Evolutionary conservation across 2,329 filamentous ascomycete species (phyloP), one percentile per base, ranked within the genome.

Genomic region (Pestalotiopsis sp.): DNA sequence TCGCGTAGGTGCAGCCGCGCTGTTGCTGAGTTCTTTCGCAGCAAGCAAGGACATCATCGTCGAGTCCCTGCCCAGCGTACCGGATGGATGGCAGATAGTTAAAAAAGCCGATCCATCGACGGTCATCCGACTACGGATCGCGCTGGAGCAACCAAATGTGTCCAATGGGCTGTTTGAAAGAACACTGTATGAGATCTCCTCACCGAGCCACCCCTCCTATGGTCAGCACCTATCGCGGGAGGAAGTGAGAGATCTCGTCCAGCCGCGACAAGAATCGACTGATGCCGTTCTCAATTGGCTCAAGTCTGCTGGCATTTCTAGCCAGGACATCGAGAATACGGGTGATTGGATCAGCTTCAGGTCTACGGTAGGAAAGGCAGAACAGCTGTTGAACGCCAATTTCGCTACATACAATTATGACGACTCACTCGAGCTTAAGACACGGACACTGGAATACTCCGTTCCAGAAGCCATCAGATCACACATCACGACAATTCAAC

Each of bases 401-500:
- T 92, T 91, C 76, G 83, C 82, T 68, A 83, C 85, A 71, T 92
- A 88, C 74, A 81, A 84, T 69, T 83, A 86, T 72, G 73, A 79
- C 13, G 77, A 79, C 13, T 80, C 78, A 23, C 75, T 80, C 13
- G 74, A 78, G 11, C 79, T 80, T 52, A 85, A 82, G 72, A 82
- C 91, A 52, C 85, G 90, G 49, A 82, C 81, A 4, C 75, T 83
- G 45, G 70, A 70, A 74, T 93, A 92, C 78, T 91, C 88, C 0
- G 83, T 92, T 1, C 91, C 90, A 0, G 81, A 81, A 65, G 77
- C 83, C 0, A 77, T 92, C 7, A 82, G 84, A 66, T 73, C 81
- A 58, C 83, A 89, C 73, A 83, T 92, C 68, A 86, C 88, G 69
- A 83, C 91, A 75, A 87, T 92, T 63, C 88, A 91, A 76, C 90